Conservation (phyloP, 2,329 filamentous ascomycete genomes). For the Pseudophaeomoniella oleicola region DNA sequence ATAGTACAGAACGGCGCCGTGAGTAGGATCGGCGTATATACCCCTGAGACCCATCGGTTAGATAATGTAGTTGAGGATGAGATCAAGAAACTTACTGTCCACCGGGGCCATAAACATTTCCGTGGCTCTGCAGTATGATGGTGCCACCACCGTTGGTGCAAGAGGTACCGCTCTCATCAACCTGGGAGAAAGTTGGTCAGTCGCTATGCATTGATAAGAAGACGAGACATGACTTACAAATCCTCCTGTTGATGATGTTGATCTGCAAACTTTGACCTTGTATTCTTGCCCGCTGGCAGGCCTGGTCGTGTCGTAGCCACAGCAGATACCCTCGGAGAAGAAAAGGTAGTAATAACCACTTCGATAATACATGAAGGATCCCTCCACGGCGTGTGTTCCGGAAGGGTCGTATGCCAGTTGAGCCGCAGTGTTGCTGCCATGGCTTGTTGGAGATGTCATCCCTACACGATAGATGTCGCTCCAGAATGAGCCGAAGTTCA, state of each 20-base stretch:
- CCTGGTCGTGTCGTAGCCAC: constrained; percentile 24
- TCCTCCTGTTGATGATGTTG: constrained; percentile 32
- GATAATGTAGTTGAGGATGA: too few relatives aligned
- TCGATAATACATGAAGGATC: too few relatives aligned
- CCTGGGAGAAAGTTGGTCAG: too few relatives aligned
- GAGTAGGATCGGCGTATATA: too few relatives aligned
- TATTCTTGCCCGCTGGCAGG: constrained; percentile 49
- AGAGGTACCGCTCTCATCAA: constrained; percentile 37
- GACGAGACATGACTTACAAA: constrained; percentile 38
- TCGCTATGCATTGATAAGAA: constrained; percentile 1
- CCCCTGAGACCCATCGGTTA: too few relatives aligned
- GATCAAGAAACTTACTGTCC: constrained; percentile 49
- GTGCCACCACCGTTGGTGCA: constrained; percentile 47
- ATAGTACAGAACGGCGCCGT: too few relatives aligned
- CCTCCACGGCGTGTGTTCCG: too few relatives aligned
- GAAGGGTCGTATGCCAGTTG: too few relatives aligned
- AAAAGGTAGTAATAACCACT: constrained; percentile 55
- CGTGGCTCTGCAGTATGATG: constrained; percentile 45
- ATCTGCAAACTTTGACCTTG: constrained; percentile 51
- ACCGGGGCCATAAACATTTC: constrained; percentile 48
- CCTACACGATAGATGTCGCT: constrained; percentile 45
- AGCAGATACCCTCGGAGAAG: constrained; percentile 47
- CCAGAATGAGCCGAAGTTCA: constrained; percentile 59
- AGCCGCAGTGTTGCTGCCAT: too few relatives aligned
- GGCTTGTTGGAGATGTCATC: constrained; percentile 23